Base-by-base conservation (phyloP, 495 filamentous ascomycete genomes). In the Aspergillus saccharolyticus region DNA sequence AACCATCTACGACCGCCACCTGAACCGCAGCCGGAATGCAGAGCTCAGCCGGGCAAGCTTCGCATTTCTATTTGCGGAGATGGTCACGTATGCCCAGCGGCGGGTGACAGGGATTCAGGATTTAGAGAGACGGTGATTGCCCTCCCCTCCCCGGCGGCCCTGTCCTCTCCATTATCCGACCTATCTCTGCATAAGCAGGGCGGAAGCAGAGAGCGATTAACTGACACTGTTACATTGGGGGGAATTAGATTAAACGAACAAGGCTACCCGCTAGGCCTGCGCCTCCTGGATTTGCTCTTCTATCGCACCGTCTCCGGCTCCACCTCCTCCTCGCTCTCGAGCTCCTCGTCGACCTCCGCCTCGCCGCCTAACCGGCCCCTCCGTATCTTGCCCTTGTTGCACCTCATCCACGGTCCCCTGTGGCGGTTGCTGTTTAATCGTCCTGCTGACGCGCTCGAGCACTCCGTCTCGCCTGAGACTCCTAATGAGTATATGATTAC, bases 401-500 rank as follows among this genome's bases (percentile, higher is more conserved):
- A 97, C 70, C 91, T 97, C 73, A 90, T 99, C 67, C 89, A 91
- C 69, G 87, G 87, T 43, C 86, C 86, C 24, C 80, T 97, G 48
- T 99, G 91, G 90, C 85, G 85, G 46, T 89, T 93, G 70, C 88
- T 99, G 43, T 99, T 97, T 75, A 81, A 80, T 52, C 89, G 93
- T 22, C 82, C 91, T 18, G 94, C 94, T 25, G 91, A 97, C 70
- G 86, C 89, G 16, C 85, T 99, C 55, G 94, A 99, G 74, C 90
- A 91, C 73, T 89, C 85, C 55, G 81, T 83, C n/a, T 85, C 89
- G 53, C 81, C 86, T 4, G 82, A 85, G 17, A 91, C 89, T 14
- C 85, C 89, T 3, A 88, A 91, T 67, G 91, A 97, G 76, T 99
- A 97, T 78, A 96, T 99, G 93, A 90, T 99, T 63, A 86, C 85